Evolutionary conservation across 768 basidiomycete species (phyloP).

Genomic region (Lactarius hatsudake): DNA sequence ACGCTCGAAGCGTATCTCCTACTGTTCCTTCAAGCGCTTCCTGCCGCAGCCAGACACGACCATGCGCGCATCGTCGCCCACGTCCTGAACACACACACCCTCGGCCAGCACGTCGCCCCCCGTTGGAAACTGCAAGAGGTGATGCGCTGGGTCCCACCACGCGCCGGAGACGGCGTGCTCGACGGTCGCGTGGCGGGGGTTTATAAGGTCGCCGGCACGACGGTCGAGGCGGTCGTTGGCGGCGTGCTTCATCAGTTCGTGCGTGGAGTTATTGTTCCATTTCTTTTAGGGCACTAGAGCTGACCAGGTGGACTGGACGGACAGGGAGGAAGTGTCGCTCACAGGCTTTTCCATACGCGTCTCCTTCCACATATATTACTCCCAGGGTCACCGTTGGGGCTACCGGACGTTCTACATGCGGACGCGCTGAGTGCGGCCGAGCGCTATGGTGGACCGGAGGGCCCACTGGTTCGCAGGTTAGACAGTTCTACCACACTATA

Average conservation of each 20-base stretch:
- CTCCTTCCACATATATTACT: constrained; percentile 39
- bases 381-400: constrained; percentile 31
- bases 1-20: constrained; percentile 73
- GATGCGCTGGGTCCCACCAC: constrained; percentile 56
- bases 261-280: constrained; percentile 34
- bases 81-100: constrained; percentile 62
- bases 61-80: constrained; percentile 55
- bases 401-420: constrained; percentile 45
- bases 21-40: constrained; percentile 62
- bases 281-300: background rate
- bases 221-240: constrained; percentile 73
- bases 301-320: background rate
- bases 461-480: constrained; percentile 12
- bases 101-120: constrained; percentile 73
- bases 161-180: constrained; percentile 30
- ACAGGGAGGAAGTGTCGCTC: constrained; percentile 41
- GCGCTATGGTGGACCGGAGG: constrained; percentile 49
- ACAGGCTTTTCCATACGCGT: constrained; percentile 43
- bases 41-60: constrained; percentile 47
- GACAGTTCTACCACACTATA: constrained; percentile 8
- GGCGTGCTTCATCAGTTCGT: constrained; percentile 81
- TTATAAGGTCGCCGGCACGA: constrained; percentile 75
- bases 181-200: constrained; percentile 54
- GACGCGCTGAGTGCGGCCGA: constrained; percentile 45
- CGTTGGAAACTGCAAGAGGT: constrained; percentile 71